Evolutionary conservation across 768 basidiomycete species (phyloP), one percentile per base, ranked within the genome.

Genomic region (Termitomyces eurrhizus): DNA sequence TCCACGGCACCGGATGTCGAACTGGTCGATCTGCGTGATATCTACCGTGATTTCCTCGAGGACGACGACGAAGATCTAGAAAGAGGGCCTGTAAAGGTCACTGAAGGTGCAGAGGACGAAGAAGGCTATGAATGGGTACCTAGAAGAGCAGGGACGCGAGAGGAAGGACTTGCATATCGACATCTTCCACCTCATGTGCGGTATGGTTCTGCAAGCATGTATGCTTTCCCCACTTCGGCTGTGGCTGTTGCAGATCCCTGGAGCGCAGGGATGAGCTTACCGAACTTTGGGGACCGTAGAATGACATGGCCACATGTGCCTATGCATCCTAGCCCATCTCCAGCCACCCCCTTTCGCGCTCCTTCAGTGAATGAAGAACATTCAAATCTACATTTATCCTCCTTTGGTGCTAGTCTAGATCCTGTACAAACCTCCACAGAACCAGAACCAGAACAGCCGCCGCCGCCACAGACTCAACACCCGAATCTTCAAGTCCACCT

Each of bases 11-110:
- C 97, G 4, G 89, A 95, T 61, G 83, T 95, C 26, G 93, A 97
- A 71, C 82, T 98, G 56, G 87, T 92, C 57, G 97, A 97, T 75
- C 75, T 98, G 55, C 83, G 93, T 51, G 94, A 98, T 78, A 93
- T 98, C 59, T 93, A 95, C 75, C 88, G 87, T 56, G 95, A 96
- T 71, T 98, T 98, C 69, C 83, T 97, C 57, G 92, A 95, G 61
- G 90, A 90, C 64, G 89, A 92, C 65, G 85, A 86, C 0, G 84
- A 87, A 32, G 82, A 83, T 24, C 66, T 73, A 11, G 76, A 80
- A 44, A 72, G 78, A 57, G 80, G 75, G 16, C 81, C 83, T 4
- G 79, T 83, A 8, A 84, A 84, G 64, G 80, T 79, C 0, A 78
- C 79, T 2, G 77, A 81, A 62, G 80, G 78, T 16, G 73, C 69